Evolutionary conservation across 495 filamentous ascomycete species (phyloP).

Genomic region (Penicillium canariense): DNA sequence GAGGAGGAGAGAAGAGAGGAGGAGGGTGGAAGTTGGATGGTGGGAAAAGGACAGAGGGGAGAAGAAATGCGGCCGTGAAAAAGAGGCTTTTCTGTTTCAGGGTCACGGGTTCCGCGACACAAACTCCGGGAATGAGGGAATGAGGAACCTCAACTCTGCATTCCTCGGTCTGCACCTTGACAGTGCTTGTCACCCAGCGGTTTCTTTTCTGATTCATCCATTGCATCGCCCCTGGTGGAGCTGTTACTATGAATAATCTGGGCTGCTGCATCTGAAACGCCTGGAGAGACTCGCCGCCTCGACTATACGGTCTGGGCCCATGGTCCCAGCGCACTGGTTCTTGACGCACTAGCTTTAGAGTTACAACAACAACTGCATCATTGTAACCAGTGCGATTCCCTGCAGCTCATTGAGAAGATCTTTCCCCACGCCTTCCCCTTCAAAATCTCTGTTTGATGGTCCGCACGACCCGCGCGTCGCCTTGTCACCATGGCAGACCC

Average conservation of each 20-base stretch:
- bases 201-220: conserved; percentile 10
- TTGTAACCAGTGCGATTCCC: too few relatives aligned
- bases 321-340: conserved; percentile 16
- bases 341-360: conserved; percentile 8
- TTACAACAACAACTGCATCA: neutral
- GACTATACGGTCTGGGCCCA: conserved; percentile 23
- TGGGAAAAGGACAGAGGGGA: conserved; percentile 14
- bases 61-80: conserved; percentile 20
- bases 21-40: conserved; percentile 11
- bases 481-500: conserved; percentile 18
- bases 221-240: conserved; percentile 16
- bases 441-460: conserved; percentile 1
- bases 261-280: conserved; percentile 22
- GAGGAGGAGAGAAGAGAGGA: conserved; percentile 14
- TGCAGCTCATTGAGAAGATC: neutral
- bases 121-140: conserved; percentile 13
- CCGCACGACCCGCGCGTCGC: neutral
- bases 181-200: neutral
- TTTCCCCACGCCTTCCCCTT: neutral
- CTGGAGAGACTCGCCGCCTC: conserved; percentile 7
- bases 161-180: conserved; percentile 6
- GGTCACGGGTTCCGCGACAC: conserved; percentile 19
- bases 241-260: conserved; percentile 25
- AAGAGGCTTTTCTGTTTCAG: conserved; percentile 25
- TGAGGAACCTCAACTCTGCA: conserved; percentile 8